phyloP scores from a whole-genome alignment of 768 basidiomycete species.

The Trametes coccinea region DNA sequence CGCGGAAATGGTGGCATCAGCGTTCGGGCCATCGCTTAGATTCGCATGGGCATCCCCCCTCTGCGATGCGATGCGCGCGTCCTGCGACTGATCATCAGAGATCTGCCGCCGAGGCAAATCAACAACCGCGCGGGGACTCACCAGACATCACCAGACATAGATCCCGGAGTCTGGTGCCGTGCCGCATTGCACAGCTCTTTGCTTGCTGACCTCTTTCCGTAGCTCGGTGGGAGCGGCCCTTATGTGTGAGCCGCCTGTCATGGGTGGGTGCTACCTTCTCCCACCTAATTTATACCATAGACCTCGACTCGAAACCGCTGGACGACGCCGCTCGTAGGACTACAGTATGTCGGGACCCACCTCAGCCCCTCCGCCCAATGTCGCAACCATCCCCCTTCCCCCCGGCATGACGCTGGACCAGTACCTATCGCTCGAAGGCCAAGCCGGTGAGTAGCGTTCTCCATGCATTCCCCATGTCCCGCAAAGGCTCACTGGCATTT shows the following conservation, averaged over 20 bases:
- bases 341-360: background rate
- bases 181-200: background rate
- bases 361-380: background rate
- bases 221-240: background rate
- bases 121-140: background rate
- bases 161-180: background rate
- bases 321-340: background rate
- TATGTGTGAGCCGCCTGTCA: background rate
- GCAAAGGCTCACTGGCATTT: background rate
- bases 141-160: background rate
- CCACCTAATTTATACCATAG: background rate
- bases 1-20: background rate
- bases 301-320: background rate
- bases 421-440: background rate
- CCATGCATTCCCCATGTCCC: background rate
- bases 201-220: too few relatives aligned
- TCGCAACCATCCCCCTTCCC: conserved; percentile 1
- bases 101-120: background rate
- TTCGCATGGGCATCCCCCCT: background rate
- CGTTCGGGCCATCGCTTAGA: background rate
- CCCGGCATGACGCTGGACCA: background rate
- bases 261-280: background rate
- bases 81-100: background rate
- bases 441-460: background rate
- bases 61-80: background rate